phyloP scores from a whole-genome alignment of 2,329 filamentous ascomycete genomes.

The Trematosphaeria pertusa region DNA sequence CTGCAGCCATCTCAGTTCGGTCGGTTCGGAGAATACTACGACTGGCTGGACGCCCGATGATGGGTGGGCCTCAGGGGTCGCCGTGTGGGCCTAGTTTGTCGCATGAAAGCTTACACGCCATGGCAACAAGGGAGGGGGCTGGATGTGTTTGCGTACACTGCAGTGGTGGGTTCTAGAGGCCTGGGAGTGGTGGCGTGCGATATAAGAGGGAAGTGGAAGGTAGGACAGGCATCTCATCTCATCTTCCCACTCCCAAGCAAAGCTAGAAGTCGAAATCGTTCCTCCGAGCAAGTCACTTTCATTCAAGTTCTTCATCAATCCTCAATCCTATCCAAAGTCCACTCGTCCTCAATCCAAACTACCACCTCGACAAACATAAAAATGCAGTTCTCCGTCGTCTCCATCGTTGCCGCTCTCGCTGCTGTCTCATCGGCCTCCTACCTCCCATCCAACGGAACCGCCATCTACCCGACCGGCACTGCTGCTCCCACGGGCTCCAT shows the following conservation, averaged over 20 bases:
- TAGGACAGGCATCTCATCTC: neutral
- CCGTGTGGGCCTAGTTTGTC: no score
- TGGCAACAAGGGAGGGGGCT: neutral
- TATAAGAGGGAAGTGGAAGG: neutral
- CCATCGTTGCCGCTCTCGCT: slow-evolving; percentile 32
- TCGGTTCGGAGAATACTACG: no score
- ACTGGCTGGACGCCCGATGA: no score
- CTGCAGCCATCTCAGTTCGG: no score
- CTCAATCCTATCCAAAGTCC: no score
- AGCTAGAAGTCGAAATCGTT: no score
- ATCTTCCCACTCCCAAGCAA: no score
- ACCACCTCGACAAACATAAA: slow-evolving; percentile 13
- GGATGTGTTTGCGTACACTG: neutral
- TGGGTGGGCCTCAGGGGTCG: no score
- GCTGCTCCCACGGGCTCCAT: slow-evolving; percentile 18
- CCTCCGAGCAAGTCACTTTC: no score
- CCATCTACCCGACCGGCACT: slow-evolving; percentile 33
- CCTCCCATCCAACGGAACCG: slow-evolving; percentile 32
- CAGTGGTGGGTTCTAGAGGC: neutral
- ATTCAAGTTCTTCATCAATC: no score
- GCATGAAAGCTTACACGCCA: neutral
- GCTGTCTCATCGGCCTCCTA: slow-evolving; percentile 35
- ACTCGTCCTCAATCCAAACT: no score
- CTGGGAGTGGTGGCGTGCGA: neutral
- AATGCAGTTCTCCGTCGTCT: slow-evolving; percentile 42